These are phyloP conservation scores for Urtica urens DNA, from an alignment of 306 rosid species.

Conservation along the genomic window DNA sequence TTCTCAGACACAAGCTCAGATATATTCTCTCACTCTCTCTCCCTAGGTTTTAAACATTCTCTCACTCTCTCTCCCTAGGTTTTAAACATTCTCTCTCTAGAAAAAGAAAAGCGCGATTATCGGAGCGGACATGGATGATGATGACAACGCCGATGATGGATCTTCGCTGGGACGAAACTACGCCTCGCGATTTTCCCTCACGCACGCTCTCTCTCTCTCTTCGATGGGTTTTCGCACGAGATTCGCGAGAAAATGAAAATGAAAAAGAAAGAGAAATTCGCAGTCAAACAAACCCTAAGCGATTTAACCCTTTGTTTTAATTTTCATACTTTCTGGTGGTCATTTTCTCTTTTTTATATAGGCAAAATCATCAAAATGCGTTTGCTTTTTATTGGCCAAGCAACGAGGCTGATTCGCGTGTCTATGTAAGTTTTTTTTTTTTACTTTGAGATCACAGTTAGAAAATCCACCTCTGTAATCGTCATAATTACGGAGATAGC, in stretches of 20 bases:
- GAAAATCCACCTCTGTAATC: not conserved
- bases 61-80: conserved; percentile 28
- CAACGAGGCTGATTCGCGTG: not conserved
- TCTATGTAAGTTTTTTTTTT: conserved; percentile 6
- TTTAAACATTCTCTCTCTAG: conserved; percentile 32
- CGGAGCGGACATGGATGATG: conserved; percentile 24
- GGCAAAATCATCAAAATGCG: not conserved
- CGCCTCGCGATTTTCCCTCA: conserved; percentile 43
- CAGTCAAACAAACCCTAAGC: conserved; percentile 60
- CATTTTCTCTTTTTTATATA: not conserved
- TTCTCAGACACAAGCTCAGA: no score
- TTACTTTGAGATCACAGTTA: not conserved
- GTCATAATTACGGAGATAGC: not conserved
- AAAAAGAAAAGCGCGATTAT: conserved; percentile 37
- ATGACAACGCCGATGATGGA: conserved; percentile 36
- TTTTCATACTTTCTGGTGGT: not conserved
- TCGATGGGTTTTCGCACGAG: conserved; percentile 24
- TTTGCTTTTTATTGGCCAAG: conserved; percentile 7
- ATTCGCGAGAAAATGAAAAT: conserved; percentile 15
- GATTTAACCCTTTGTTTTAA: not conserved
- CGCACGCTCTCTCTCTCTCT: conserved; percentile 18
- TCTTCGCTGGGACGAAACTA: conserved; percentile 25
- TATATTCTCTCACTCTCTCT: no score
- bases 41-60: conserved; percentile 9
- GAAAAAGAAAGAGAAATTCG: conserved; percentile 11